These are phyloP conservation scores for Sechiopsis laciniata DNA, from an alignment of 306 rosid species.

Conservation along the genomic window DNA sequence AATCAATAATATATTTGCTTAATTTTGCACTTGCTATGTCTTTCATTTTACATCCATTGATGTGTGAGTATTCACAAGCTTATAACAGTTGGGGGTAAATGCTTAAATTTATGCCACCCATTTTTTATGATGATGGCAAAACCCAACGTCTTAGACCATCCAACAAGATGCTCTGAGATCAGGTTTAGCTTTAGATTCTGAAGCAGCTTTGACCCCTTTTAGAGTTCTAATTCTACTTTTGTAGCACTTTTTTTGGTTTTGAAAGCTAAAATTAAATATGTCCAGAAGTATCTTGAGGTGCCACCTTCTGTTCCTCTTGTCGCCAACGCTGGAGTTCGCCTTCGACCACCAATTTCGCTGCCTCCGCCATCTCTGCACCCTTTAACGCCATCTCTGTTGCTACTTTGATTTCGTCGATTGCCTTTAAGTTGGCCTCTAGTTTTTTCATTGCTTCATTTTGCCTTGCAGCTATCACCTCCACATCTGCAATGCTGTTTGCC, in stretches of 20 bases:
- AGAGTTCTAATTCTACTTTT: not conserved
- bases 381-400: conserved; percentile 61
- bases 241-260: not conserved
- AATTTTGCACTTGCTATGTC: not conserved
- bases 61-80: conserved; percentile 9
- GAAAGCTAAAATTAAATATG: conserved; percentile 20
- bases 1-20: conserved; percentile 16
- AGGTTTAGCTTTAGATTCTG: conserved; percentile 7
- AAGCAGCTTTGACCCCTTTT: not conserved
- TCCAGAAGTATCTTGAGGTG: conserved; percentile 22
- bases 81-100: conserved; percentile 1
- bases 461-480: conserved; percentile 37
- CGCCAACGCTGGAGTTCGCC: conserved; percentile 44
- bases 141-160: conserved; percentile 8
- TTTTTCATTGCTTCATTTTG: conserved; percentile 41
- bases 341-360: conserved; percentile 54
- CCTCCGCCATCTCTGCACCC: conserved; percentile 57
- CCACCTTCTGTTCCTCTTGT: conserved; percentile 40
- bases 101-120: conserved; percentile 21
- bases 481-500: conserved; percentile 36
- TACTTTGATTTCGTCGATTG: conserved; percentile 53
- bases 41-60: conserved; percentile 15
- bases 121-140: conserved; percentile 8
- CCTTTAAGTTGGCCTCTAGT: conserved; percentile 52
- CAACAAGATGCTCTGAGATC: conserved; percentile 17